phyloP scores from a whole-genome alignment of 2,329 filamentous ascomycete species.

The Fusarium proliferatum region DNA sequence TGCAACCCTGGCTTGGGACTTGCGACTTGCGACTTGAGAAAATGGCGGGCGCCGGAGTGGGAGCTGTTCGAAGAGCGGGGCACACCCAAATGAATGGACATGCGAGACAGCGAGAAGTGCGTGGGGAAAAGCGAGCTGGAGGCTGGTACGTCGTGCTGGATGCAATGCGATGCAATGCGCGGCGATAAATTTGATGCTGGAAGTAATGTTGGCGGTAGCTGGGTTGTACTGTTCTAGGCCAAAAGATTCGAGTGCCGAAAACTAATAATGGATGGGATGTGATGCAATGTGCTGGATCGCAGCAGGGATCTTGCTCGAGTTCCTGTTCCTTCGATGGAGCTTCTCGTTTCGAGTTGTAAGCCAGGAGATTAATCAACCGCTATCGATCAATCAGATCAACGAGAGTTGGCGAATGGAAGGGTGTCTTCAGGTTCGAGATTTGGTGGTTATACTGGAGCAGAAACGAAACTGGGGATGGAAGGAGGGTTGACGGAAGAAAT shows the following conservation, averaged over 20 bases:
- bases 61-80: constrained; percentile 21
- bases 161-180: not conserved
- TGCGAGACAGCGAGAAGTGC: constrained; percentile 2
- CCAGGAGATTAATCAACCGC: not conserved
- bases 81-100: constrained; percentile 6
- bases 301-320: constrained; percentile 29
- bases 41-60: constrained; percentile 18
- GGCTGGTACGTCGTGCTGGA: constrained; percentile 11
- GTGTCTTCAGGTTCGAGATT: not conserved
- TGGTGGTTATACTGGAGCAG: not conserved
- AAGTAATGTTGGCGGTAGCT: constrained; percentile 2
- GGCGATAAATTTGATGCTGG: not conserved
- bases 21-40: not conserved
- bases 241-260: constrained; percentile 1
- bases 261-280: not conserved
- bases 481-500: not conserved
- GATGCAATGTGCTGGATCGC: constrained; percentile 12
- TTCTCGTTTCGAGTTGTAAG: constrained; percentile 21
- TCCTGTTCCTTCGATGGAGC: constrained; percentile 6
- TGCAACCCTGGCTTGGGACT: constrained; percentile 23
- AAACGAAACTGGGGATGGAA: not conserved
- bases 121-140: constrained; percentile 10
- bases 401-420: constrained; percentile 6
- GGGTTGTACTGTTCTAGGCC: not conserved
- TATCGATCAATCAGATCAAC: not conserved